Conservation (phyloP, 352 stramenopile species). For the Phytophthora podocarpi region DNA sequence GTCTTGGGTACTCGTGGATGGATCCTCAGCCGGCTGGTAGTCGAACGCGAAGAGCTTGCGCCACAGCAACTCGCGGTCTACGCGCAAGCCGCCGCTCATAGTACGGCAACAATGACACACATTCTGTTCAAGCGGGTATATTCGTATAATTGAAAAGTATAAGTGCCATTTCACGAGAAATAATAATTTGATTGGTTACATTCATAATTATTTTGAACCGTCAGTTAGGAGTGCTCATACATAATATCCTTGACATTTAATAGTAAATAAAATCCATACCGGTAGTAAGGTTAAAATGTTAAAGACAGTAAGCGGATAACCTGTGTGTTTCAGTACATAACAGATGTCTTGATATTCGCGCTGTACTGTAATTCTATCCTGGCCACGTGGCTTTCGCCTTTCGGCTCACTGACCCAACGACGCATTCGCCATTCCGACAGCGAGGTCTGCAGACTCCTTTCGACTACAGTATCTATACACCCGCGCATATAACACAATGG, state of each 20-base stretch:
- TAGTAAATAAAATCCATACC: too few relatives aligned
- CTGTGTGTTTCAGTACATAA: too few relatives aligned
- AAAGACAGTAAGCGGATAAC: too few relatives aligned
- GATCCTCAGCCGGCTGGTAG: constrained; percentile 16
- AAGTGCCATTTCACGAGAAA: too few relatives aligned
- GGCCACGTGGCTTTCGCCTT: constrained; percentile 13
- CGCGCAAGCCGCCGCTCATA: constrained; percentile 39
- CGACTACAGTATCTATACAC: constrained; percentile 7
- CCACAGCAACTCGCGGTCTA: constrained; percentile 70
- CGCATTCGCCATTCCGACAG: constrained; percentile 26
- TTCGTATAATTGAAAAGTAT: neutral
- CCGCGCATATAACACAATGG: constrained; percentile 47
- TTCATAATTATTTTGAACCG: too few relatives aligned
- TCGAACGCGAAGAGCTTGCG: constrained; percentile 75
- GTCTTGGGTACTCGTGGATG: neutral
- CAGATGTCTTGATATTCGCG: too few relatives aligned
- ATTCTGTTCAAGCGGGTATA: neutral
- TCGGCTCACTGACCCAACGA: neutral
- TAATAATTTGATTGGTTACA: too few relatives aligned
- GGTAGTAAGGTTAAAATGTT: too few relatives aligned
- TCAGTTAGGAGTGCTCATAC: too few relatives aligned
- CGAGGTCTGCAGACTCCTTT: neutral
- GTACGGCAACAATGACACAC: constrained; percentile 4
- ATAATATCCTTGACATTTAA: too few relatives aligned
- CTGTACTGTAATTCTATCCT: neutral